Percentiles rank a stretch among this genome's conserved stretches.
These are phyloP conservation scores for Kingdonia uniflora DNA, from an alignment of 164 flowering plant species.

Conservation along the genomic window DNA sequence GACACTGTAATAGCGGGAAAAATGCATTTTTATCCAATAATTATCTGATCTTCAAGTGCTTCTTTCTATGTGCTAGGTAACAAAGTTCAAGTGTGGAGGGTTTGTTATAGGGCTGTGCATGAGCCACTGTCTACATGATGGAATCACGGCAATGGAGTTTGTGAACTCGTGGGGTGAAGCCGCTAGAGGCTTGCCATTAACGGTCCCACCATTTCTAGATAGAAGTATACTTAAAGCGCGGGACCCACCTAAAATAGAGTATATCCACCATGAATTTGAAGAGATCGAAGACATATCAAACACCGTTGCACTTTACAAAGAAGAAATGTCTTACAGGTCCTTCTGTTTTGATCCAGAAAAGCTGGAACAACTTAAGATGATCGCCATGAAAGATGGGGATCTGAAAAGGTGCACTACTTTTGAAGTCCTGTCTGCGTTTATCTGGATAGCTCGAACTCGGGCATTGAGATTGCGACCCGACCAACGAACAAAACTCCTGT, in stretches of 20 bases:
- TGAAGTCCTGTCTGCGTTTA: slow-evolving; percentile 75
- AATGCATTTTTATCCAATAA: no score
- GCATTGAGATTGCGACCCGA: slow-evolving; percentile 55
- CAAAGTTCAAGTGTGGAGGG: slow-evolving; percentile 85
- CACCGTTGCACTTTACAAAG: slow-evolving; percentile 36
- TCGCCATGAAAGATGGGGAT: slow-evolving; percentile 45
- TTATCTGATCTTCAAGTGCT: no score
- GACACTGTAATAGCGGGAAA: no score
- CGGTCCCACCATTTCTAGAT: slow-evolving; percentile 53
- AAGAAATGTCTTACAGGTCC: slow-evolving; percentile 52
- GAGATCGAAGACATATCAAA: slow-evolving; percentile 68
- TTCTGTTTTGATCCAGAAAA: slow-evolving; percentile 63
- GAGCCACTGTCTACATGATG: slow-evolving; percentile 85
- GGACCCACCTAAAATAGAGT: slow-evolving; percentile 53
- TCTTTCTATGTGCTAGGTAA: slow-evolving; percentile 37
- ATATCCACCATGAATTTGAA: slow-evolving; percentile 64
- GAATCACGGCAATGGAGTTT: slow-evolving; percentile 80
- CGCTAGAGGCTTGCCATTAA: slow-evolving; percentile 51
- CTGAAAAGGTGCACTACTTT: slow-evolving; percentile 66
- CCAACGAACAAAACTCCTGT: slow-evolving; percentile 75
- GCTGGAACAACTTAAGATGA: slow-evolving; percentile 50
- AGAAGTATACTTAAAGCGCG: slow-evolving; percentile 54
- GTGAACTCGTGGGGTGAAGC: slow-evolving; percentile 79
- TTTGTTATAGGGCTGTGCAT: slow-evolving; percentile 66
- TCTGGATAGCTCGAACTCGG: slow-evolving; percentile 64